phyloP scores from a whole-genome alignment of 192 early-diverging fungal species.

The Backusella sp. region DNA sequence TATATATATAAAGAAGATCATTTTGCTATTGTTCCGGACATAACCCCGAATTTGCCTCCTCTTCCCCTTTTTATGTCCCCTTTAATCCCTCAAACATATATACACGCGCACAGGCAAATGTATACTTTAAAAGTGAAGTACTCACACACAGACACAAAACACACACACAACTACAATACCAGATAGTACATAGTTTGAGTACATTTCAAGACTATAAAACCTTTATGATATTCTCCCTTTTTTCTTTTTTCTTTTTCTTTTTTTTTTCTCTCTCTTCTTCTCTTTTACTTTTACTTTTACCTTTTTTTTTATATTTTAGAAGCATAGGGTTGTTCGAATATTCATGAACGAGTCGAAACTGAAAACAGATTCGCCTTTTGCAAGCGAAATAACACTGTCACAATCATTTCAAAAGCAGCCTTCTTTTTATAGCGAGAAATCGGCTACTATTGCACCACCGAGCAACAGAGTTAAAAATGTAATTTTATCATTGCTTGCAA shows the following conservation, averaged over 20 bases:
- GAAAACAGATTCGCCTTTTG: slow-evolving; percentile 17
- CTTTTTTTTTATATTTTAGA: not conserved
- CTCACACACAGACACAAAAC: not conserved
- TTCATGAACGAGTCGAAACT: slow-evolving; percentile 20
- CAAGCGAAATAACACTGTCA: slow-evolving; percentile 15
- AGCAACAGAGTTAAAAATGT: not conserved
- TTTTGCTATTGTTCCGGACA: not conserved
- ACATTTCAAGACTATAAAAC: not conserved
- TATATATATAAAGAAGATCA: not conserved
- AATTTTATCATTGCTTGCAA: not conserved
- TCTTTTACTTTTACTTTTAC: not conserved
- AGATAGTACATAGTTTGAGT: not conserved
- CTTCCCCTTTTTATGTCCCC: not conserved
- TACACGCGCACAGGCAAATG: not conserved
- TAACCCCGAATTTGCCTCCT: not conserved
- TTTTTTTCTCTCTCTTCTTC: not conserved
- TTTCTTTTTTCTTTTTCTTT: not conserved
- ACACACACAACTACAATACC: not conserved
- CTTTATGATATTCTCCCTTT: not conserved
- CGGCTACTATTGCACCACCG: not conserved
- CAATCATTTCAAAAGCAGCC: not conserved
- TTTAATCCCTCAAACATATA: not conserved
- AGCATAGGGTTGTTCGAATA: not conserved
- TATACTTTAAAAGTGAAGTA: not conserved
- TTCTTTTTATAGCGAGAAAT: slow-evolving; percentile 9